Evolutionary conservation across 352 stramenopile genomes (phyloP), one percentile per base, ranked within the genome.

Genomic region (Phytophthora podocarpi): DNA sequence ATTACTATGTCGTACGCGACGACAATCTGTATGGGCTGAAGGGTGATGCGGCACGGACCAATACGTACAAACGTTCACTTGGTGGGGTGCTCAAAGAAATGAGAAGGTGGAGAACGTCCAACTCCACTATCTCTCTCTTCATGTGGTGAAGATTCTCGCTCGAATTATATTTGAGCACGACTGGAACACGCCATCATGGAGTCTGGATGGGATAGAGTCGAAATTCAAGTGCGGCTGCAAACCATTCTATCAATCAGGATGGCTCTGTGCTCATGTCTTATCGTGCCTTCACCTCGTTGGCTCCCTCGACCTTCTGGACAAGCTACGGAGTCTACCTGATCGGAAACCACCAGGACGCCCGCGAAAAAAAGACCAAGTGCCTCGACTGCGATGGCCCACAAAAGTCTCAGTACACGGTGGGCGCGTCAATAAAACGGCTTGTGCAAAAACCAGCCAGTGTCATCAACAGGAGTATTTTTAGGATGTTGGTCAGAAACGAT

Each of bases 201-300:
- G 6, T 13, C 16, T 40, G 4, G 31, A 59, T n/a, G 56, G 34
- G 13, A 59, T 65, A 27, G 21, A 23, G 15, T 10, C 11, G 1
- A 47, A 58, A n/a, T 58, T 40, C 31, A 65, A 52, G 39, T 58
- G 55, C 9, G 54, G 37, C 20, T 50, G 43, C 36, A 57, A 56
- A 7, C n/a, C 6, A 0, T 58, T 64, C 15, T 64, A 53, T 16
- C 37, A 58, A 20, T 53, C 36, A 2, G 37, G 28, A 9, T 64
- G 46, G 39, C 28, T 65, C 1, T 64, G 55, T 12, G 34, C 21
- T 48, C 56, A 59, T 21, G 15, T 59, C n/a, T 12, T 59, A 2
- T 23, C 31, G 5, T 59, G 39, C 28, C 16, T 65, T 4, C 28
- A 65, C 12, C 46, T 65, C 2, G 46, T 53, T 5, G 47, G 48